Evolutionary conservation across 495 filamentous ascomycete genomes (phyloP).

Genomic region (Durotheca rogersii): DNA sequence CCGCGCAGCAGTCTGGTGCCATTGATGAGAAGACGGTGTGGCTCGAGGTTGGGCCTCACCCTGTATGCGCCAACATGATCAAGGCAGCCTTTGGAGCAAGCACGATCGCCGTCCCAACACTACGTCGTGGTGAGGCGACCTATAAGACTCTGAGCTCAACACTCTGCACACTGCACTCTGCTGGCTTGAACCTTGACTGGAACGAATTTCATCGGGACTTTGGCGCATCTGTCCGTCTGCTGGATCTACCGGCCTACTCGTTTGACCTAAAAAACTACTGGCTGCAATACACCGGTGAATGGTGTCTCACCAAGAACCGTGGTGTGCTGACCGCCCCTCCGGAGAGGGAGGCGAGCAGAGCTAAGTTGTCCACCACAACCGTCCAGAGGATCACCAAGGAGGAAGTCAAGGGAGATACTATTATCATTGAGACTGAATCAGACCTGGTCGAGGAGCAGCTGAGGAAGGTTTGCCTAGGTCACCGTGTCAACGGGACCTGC

Average conservation of each 20-base stretch:
- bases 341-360: constrained; percentile 52
- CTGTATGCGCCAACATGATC: constrained; percentile 68
- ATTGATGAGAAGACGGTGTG: constrained; percentile 59
- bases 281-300: constrained; percentile 72
- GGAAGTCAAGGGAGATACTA: constrained; percentile 53
- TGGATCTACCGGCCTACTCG: constrained; percentile 71
- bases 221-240: constrained; percentile 55
- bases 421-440: constrained; percentile 63
- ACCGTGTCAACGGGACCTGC: constrained; percentile 65
- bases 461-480: constrained; percentile 63
- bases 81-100: constrained; percentile 62
- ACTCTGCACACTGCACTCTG: constrained; percentile 61
- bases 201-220: constrained; percentile 79
- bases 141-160: constrained; percentile 66
- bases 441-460: constrained; percentile 64
- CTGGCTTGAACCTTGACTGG: constrained; percentile 71
- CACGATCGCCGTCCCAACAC: constrained; percentile 58
- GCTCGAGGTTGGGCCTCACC: constrained; percentile 71
- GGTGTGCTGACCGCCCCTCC: constrained; percentile 53
- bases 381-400: constrained; percentile 59
- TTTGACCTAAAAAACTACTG: constrained; percentile 84
- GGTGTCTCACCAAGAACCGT: constrained; percentile 69
- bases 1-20: constrained; percentile 49
- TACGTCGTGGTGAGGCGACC: constrained; percentile 53
- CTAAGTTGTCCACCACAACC: constrained; percentile 50